These are phyloP conservation scores for Fusarium aywerte DNA, from an alignment of 2,329 filamentous ascomycete genomes.

Conservation along the genomic window DNA sequence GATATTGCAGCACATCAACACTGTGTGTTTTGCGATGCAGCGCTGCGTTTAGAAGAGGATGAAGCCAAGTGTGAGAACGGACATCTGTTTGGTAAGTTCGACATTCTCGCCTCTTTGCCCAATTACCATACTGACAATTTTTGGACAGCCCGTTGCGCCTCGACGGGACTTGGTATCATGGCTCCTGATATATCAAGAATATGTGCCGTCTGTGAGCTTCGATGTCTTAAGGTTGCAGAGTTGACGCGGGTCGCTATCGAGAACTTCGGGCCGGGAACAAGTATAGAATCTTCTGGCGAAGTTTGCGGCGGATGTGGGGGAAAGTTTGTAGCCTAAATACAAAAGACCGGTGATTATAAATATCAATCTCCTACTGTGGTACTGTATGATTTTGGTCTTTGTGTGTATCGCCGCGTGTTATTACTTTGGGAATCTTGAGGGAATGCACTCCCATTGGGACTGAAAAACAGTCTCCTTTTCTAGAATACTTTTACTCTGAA, in stretches of 20 bases:
- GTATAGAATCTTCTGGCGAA: slow-evolving; percentile 49
- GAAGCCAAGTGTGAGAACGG: slow-evolving; percentile 54
- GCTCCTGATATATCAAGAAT: slow-evolving; percentile 63
- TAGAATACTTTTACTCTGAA: background rate
- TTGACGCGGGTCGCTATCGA: slow-evolving; percentile 51
- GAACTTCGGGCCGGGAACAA: slow-evolving; percentile 45
- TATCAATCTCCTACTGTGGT: background rate
- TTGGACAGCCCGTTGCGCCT: slow-evolving; percentile 61
- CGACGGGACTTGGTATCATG: slow-evolving; percentile 65
- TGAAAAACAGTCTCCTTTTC: no score
- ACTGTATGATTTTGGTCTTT: background rate
- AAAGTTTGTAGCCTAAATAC: slow-evolving; percentile 54
- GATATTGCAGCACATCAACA: slow-evolving; percentile 50
- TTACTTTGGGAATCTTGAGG: background rate
- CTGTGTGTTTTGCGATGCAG: slow-evolving; percentile 61
- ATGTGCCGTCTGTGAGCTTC: slow-evolving; percentile 65
- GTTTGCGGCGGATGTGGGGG: slow-evolving; percentile 56
- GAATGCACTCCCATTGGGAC: background rate
- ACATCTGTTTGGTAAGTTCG: slow-evolving; percentile 54
- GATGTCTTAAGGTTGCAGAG: slow-evolving; percentile 60
- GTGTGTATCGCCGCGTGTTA: background rate
- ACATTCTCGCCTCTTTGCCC: background rate
- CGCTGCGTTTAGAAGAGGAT: slow-evolving; percentile 48
- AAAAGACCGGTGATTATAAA: background rate
- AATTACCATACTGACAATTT: slow-evolving; percentile 2